These are phyloP conservation scores for Candida cerambycidarum DNA, from an alignment of 805 yeast species.

Conservation along the genomic window DNA sequence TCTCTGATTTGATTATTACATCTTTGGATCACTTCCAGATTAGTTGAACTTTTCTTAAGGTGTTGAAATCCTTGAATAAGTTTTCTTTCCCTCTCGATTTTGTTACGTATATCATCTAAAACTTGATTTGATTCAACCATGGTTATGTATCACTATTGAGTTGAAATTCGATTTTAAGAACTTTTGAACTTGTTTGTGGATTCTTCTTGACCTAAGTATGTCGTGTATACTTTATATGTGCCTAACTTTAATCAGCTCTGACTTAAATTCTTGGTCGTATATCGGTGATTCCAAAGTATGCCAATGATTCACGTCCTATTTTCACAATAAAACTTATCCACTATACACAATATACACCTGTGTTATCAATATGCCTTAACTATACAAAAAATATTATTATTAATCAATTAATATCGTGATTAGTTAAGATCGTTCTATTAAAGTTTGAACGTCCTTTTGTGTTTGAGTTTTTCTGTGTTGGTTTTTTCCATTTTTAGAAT, in stretches of 20 bases:
- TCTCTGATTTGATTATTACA: slow-evolving; percentile 90
- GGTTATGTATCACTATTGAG: background rate
- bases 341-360: background rate
- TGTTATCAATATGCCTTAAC: background rate
- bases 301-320: too few relatives aligned
- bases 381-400: background rate
- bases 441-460: slow-evolving; percentile 2
- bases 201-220: too few relatives aligned
- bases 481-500: slow-evolving; percentile 6
- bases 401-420: background rate
- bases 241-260: too few relatives aligned
- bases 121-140: slow-evolving; percentile 20
- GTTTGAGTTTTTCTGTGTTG: slow-evolving; percentile 5
- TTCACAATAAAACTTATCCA: too few relatives aligned
- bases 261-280: too few relatives aligned
- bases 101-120: slow-evolving; percentile 69
- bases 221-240: too few relatives aligned
- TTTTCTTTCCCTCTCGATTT: slow-evolving; percentile 85
- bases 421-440: background rate
- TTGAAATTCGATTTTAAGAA: too few relatives aligned
- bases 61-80: slow-evolving; percentile 86
- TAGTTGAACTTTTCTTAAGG: slow-evolving; percentile 73
- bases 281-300: too few relatives aligned
- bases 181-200: slow-evolving; percentile 18
- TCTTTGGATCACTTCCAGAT: slow-evolving; percentile 80